Conservation (phyloP, 106 monocot species). For the Triglochin maritima region DNA sequence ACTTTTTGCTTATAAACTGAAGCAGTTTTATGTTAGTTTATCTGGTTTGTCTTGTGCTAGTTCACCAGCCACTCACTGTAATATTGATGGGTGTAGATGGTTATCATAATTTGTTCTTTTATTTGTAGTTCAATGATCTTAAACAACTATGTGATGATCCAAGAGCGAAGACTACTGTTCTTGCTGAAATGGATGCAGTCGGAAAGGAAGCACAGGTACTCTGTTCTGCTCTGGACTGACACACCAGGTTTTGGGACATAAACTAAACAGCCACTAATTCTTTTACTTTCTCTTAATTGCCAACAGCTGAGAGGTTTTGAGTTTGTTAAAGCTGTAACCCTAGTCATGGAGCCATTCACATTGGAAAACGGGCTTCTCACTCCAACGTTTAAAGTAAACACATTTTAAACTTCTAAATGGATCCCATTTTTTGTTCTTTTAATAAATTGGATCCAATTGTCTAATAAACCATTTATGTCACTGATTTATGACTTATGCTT, state of each 20-base stretch:
- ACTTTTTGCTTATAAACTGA: no score
- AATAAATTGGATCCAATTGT: no score
- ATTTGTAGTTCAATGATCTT: slow-evolving; percentile 57
- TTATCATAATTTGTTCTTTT: not conserved
- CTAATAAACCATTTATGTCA: no score
- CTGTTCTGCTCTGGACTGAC: not conserved
- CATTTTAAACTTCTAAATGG: not conserved
- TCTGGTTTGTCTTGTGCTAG: no score
- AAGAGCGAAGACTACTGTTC: slow-evolving; percentile 55
- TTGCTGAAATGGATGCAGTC: slow-evolving; percentile 78
- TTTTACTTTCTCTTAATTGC: not conserved
- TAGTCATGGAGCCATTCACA: slow-evolving; percentile 77
- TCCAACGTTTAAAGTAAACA: slow-evolving; percentile 77
- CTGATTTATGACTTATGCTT: no score
- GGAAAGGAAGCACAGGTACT: slow-evolving; percentile 84
- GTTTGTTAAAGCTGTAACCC: slow-evolving; percentile 73
- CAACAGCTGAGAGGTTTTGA: slow-evolving; percentile 90
- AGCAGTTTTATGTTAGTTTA: no score
- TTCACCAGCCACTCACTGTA: no score
- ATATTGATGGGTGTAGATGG: no score
- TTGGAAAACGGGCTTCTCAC: slow-evolving; percentile 89
- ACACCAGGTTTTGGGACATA: not conserved
- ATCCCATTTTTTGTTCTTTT: no score
- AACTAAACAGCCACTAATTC: not conserved
- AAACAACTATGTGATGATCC: slow-evolving; percentile 63